Base-by-base conservation (phyloP, 1,284 basidiomycete genomes). In the Ustilago loliicola region DNA sequence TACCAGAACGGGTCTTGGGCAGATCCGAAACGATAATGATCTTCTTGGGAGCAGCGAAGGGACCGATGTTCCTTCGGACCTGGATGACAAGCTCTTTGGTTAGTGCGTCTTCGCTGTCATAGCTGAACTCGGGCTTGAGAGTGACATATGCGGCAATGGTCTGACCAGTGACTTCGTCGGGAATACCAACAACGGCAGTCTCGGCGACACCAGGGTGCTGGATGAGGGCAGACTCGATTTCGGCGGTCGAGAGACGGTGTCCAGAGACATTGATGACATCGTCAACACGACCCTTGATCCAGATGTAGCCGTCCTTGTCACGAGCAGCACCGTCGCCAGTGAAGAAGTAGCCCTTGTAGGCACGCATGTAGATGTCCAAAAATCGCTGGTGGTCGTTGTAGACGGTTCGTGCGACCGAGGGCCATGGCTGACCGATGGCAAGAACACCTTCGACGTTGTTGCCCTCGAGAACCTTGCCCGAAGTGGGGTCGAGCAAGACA, bases 1-100 rank as follows among this genome's bases (percentile, higher is more conserved):
- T 98, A 50, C 96, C 96, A n/a, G 92, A 94, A 59, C 96, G 90
- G 53, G 96, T 99, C 91, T 98, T 98, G 55, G 96, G 96, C 67
- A 98, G 89, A 87, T 98, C 96, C 42, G 85, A 81, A 79, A 96
- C 93, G 81, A 98, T 89, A 87, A 91, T 92, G 83, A 98, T 91
- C 88, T 92, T 93, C 91, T 97, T 97, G 52, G 96, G 96, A 8
- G 83, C 82, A 13, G 96, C 95, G 87, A 98, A 98, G 40, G 83
- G 83, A 15, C 83, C 83, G 40, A 85, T 85, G 63, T 81, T 73
- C 38, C 80, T 71, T 23, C 96, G 91, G 27, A 99, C 96, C 88
- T 98, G 96, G 47, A 98, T 91, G 19, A 92, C 90, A 72, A 98
- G 91, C 88, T 98, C 96, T 88, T 97, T 98, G 72, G 88, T 83